Evolutionary conservation across 108 stramenopile genomes (phyloP).

Genomic region (Stephanodiscus triporus): DNA sequence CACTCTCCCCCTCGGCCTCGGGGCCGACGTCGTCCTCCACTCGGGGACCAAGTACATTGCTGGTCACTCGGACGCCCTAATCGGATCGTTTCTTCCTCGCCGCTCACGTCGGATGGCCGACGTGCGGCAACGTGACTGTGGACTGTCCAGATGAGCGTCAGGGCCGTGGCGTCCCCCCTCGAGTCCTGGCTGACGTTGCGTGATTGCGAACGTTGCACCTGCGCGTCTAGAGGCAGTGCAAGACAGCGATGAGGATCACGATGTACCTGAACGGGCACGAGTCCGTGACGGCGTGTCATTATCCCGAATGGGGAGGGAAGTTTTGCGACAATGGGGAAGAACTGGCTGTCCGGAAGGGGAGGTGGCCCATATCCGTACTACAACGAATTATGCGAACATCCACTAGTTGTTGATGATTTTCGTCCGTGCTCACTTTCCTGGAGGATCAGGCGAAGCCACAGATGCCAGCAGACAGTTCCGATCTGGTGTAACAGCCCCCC

Average conservation of each 20-base stretch:
- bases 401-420: too few species aligned
- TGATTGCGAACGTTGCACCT: conserved; percentile 80
- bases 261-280: conserved; percentile 54
- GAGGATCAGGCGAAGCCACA: too few species aligned
- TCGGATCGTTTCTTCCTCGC: conserved; percentile 70
- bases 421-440: too few species aligned
- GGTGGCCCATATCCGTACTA: too few species aligned
- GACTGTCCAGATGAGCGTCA: conserved; percentile 56
- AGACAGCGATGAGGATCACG: conserved; percentile 66
- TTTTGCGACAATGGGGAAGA: too few species aligned
- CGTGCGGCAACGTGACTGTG: conserved; percentile 45
- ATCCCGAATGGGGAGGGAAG: too few species aligned
- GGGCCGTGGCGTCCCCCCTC: conserved; percentile 81
- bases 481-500: too few species aligned
- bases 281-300: conserved; percentile 71
- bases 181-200: conserved; percentile 90
- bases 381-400: too few species aligned
- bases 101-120: conserved; percentile 56
- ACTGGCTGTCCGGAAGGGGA: too few species aligned
- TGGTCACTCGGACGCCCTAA: conserved; percentile 88
- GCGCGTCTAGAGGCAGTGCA: conserved; percentile 71
- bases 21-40: conserved; percentile 82
- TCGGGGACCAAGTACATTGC: conserved; percentile 90
- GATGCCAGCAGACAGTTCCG: too few species aligned
- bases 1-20: conserved; percentile 50